Evolutionary conservation across 148 eudicot species (phyloP), one percentile per base, ranked within the genome.

Genomic region (Spergularia marina): DNA sequence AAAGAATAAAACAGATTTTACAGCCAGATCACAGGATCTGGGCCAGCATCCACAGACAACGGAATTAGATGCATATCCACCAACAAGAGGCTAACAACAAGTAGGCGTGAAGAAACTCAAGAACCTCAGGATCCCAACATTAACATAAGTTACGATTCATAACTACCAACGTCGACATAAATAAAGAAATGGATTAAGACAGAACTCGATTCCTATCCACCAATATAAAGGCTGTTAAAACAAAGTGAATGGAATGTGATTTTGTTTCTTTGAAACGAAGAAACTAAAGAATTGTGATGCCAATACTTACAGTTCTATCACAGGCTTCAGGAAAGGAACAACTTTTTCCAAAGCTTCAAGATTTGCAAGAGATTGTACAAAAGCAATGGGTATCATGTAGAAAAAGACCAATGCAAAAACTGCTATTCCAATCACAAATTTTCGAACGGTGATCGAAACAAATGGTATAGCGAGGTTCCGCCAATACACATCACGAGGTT

Each of bases 361-460:
- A 85, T 95, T 95, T n/a, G 99, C 99, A 65, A 95, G 88, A 55
- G 99, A 92, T 86, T 95, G 99, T 54, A 95, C 99, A 68, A 95
- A 92, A 70, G 97, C 91, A 86, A 95, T 92, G 12, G 99, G 99
- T 74, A 95, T 92, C 92, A 95, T 91, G 82, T 91, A 95, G 85
- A 88, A 92, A 84, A 95, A 95, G 59, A 91, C 90, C 89, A 95
- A 82, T 41, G 87, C 90, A 71, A 95, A 95, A 8, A 95, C 92
- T 6, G 82, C 49, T 61, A 86, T 39, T 52, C 90, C 87, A 63
- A 95, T 91, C 81, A 95, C 74, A 49, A 92, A 89, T 78, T 82
- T 91, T 16, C 99, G 89, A 61, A 95, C 74, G 74, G 77, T 86
- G 63, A 95, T 89, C 2, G 97, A 89, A 65, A 95, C 85, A 84